Evolutionary conservation across 345 rosid species (phyloP).

Genomic region (Hibiscus tridactylites): DNA sequence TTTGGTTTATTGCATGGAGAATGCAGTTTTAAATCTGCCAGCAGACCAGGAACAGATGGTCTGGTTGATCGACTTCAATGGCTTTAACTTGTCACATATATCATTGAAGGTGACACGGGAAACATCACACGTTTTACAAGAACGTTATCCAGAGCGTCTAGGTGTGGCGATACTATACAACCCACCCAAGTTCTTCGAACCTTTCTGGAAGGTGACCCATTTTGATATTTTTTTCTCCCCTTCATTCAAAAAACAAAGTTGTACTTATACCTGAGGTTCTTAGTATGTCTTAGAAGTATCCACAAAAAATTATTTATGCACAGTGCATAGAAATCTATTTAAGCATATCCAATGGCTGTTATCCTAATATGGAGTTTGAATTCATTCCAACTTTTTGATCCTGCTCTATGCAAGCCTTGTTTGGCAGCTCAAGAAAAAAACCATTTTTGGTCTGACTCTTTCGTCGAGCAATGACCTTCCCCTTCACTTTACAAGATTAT

Average conservation of each 20-base stretch:
- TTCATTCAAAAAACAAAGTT: neutral
- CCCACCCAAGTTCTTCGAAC: constrained; percentile 92
- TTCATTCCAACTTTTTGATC: neutral
- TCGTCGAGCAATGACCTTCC: neutral
- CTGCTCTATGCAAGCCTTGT: neutral
- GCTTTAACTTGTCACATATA: constrained; percentile 60
- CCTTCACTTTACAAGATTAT: neutral
- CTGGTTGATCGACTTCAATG: constrained; percentile 86
- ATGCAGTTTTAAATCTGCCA: constrained; percentile 71
- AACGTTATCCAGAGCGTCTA: constrained; percentile 83
- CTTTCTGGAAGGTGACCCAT: constrained; percentile 65
- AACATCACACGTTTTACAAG: constrained; percentile 81
- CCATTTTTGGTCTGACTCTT: neutral
- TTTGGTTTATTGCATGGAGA: constrained; percentile 96
- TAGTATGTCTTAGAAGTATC: neutral
- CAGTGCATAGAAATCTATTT: neutral
- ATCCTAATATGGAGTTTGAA: neutral
- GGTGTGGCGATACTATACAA: constrained; percentile 74
- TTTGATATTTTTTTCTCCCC: neutral
- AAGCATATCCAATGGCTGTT: neutral
- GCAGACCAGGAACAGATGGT: constrained; percentile 77
- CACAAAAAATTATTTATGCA: neutral
- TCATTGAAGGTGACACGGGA: constrained; percentile 75
- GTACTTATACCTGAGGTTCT: neutral
- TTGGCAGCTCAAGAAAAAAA: no score